These are phyloP conservation scores for Suillus sp. DNA, from an alignment of 768 basidiomycete species.

Conservation along the genomic window DNA sequence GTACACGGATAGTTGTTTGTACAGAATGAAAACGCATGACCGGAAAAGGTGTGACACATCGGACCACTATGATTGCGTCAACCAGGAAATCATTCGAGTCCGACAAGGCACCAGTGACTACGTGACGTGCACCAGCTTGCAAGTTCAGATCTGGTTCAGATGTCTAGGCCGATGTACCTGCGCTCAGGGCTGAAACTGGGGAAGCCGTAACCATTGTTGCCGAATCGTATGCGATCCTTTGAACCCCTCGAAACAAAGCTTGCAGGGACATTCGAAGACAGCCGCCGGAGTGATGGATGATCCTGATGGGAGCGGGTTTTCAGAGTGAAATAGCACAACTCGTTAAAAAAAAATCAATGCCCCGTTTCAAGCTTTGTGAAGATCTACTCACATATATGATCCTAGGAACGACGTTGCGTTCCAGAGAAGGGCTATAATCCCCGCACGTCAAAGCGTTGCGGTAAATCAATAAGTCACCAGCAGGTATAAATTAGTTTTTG, in stretches of 20 bases:
- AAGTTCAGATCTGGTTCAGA: slow-evolving; percentile 4
- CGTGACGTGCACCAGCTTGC: neutral
- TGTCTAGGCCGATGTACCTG: neutral
- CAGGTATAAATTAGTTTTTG: neutral
- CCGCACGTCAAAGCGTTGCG: neutral
- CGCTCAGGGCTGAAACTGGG: neutral
- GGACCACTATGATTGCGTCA: neutral
- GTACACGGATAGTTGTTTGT: neutral
- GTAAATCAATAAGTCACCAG: neutral
- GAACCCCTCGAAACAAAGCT: neutral
- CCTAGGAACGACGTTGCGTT: too few relatives aligned
- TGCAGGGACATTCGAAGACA: neutral
- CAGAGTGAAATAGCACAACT: neutral
- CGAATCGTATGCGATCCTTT: neutral
- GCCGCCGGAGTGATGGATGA: neutral
- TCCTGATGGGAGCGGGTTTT: neutral
- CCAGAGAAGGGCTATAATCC: too few relatives aligned
- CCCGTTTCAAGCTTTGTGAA: neutral
- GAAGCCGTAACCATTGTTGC: neutral
- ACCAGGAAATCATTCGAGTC: neutral
- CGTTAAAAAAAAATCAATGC: neutral
- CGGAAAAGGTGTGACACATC: neutral
- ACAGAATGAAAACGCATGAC: neutral
- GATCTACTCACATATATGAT: neutral
- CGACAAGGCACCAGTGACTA: neutral